Base-by-base conservation (phyloP, 2,329 filamentous ascomycete species). In the Geosmithia morbida region DNA sequence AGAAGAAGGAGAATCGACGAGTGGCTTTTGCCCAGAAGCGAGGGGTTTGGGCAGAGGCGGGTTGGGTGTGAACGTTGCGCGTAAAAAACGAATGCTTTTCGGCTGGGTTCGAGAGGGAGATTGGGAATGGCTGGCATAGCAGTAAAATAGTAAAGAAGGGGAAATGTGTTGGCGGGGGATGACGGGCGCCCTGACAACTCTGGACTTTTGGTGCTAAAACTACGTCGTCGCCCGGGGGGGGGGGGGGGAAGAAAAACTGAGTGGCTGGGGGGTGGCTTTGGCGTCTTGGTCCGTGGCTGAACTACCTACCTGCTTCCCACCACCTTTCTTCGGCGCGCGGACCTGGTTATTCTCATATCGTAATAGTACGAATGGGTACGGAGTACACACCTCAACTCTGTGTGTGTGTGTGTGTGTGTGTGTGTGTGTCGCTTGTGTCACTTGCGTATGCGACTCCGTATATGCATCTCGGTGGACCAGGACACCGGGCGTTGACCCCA, bases 201-300 rank as follows among this genome's bases (percentile, higher is more conserved):
- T 26, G 22, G 22, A 5, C 22, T 26, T 26, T 26, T 26, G 4
- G 22, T 47, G 41, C 29, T 43, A 40, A 46, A 45, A 30, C 37
- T 50, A 53, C 56, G 59, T 53, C 56, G 51, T 54, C 58, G n/a
- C n/a, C n/a, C n/a, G n/a, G n/a, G n/a, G n/a, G n/a, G n/a, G n/a
- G n/a, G n/a, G n/a, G n/a, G n/a, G n/a, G 29, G 30, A 19, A 45
- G 40, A 14, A 61, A 59, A 66, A 66, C 58, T 58, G 58, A 58
- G 63, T 66, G 63, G 63, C 63, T 66, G 63, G 63, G 61, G 56
- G 16, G 44, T 42, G 33, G 45, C 45, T 41, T 30, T 22, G 18
- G 43, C 19, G 26, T 44, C 37, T 40, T 5, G 5, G 37, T 16
- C 37, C 37, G 37, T 40, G 37, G 37, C 37, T 40, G 14, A 40